phyloP scores from a whole-genome alignment of 1,284 basidiomycete species.

The Sanguinoderma infundibulare region DNA sequence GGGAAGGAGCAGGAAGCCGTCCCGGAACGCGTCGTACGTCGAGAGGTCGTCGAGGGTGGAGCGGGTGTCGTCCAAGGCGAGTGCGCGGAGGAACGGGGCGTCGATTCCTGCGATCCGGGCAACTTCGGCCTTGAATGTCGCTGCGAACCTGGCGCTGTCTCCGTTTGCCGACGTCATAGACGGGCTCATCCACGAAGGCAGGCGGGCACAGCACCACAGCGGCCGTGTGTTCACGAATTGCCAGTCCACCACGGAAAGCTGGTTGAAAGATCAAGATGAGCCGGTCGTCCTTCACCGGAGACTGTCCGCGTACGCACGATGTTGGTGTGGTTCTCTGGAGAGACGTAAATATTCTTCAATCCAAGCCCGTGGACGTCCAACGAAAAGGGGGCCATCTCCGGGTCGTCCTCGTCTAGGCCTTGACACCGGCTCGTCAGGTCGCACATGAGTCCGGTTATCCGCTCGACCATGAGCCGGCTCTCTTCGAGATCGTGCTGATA shows the following conservation, averaged over 20 bases:
- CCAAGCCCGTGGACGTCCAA: constrained; percentile 37
- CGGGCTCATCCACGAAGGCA: constrained; percentile 37
- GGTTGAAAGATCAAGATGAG: background rate
- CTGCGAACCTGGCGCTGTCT: constrained; percentile 23
- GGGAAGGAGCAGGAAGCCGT: constrained; percentile 39
- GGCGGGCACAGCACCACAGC: constrained; percentile 38
- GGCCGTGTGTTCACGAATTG: constrained; percentile 33
- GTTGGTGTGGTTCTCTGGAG: constrained; percentile 30
- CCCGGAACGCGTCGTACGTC: constrained; percentile 39
- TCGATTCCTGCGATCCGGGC: constrained; percentile 29
- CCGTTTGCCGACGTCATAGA: constrained; percentile 31
- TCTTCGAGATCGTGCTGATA: constrained; percentile 39
- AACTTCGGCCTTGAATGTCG: constrained; percentile 33
- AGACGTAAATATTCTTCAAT: constrained; percentile 36
- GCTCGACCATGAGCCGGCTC: constrained; percentile 35
- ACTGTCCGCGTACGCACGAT: constrained; percentile 30
- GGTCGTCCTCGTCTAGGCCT: constrained; percentile 38
- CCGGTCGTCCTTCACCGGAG: no score
- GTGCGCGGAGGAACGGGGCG: constrained; percentile 32
- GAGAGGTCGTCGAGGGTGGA: constrained; percentile 38
- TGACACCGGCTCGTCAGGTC: constrained; percentile 34
- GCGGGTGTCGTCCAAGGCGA: constrained; percentile 35
- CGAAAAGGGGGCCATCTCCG: constrained; percentile 34
- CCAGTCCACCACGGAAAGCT: constrained; percentile 35
- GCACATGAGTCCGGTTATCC: constrained; percentile 34